phyloP scores from a whole-genome alignment of 2,329 filamentous ascomycete species.

The Alternaria incomplexa region DNA sequence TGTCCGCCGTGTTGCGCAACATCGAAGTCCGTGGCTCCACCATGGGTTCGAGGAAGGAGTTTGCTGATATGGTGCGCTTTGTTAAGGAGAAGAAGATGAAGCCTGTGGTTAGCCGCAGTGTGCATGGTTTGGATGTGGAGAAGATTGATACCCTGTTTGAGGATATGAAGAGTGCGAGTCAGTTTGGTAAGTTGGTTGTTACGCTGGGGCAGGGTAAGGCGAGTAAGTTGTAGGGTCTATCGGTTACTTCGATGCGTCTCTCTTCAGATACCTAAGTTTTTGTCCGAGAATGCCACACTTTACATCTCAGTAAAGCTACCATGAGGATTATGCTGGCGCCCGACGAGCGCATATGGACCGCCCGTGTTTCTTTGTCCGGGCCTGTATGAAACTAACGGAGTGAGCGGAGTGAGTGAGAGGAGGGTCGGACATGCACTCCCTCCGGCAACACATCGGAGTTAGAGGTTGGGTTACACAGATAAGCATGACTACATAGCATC shows the following conservation, averaged over 20 bases:
- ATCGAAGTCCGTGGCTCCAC: slow-evolving; percentile 85
- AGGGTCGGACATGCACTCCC: not conserved
- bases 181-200: slow-evolving; percentile 93
- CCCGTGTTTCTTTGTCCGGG: not conserved
- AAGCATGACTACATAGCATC: not conserved
- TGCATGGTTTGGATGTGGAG: slow-evolving; percentile 74
- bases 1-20: slow-evolving; percentile 84
- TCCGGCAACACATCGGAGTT: not conserved
- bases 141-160: slow-evolving; percentile 83
- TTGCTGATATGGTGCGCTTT: slow-evolving; percentile 87
- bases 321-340: not conserved
- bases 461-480: not conserved
- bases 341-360: not conserved
- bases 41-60: slow-evolving; percentile 91
- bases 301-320: not conserved
- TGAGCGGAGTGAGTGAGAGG: not conserved
- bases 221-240: slow-evolving; percentile 37
- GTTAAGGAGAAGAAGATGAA: slow-evolving; percentile 74
- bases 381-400: not conserved
- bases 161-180: slow-evolving; percentile 82
- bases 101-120: slow-evolving; percentile 77
- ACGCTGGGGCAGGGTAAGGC: slow-evolving; percentile 33
- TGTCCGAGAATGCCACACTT: not conserved
- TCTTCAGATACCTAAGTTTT: not conserved
- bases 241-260: not conserved